Conservation (phyloP, 108 stramenopile species). For the Seminavis robusta region DNA sequence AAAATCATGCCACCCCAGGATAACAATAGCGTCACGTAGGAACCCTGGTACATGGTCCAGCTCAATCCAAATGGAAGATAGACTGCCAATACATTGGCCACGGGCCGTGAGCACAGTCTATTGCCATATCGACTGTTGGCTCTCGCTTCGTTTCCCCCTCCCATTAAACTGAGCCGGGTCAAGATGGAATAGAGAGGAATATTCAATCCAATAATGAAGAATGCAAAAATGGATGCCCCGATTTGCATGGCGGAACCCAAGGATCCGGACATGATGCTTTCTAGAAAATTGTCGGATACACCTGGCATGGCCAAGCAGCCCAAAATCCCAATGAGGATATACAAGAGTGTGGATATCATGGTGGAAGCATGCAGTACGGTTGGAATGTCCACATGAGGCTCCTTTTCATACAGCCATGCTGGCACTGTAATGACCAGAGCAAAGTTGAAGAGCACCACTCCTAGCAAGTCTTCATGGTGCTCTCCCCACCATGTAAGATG, state of each 20-base stretch:
- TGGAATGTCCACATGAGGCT: slow-evolving; percentile 34
- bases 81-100: slow-evolving; percentile 46
- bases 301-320: slow-evolving; percentile 60
- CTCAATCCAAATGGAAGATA: slow-evolving; percentile 52
- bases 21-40: slow-evolving; percentile 30
- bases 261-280: slow-evolving; percentile 56
- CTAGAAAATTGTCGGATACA: slow-evolving; percentile 58
- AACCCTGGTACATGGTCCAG: slow-evolving; percentile 54
- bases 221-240: slow-evolving; percentile 50
- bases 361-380: slow-evolving; percentile 45
- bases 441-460: slow-evolving; percentile 72
- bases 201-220: slow-evolving; percentile 74
- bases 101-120: slow-evolving; percentile 16
- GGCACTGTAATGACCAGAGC: slow-evolving; percentile 70
- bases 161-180: slow-evolving; percentile 48
- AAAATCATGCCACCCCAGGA: slow-evolving; percentile 63
- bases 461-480: slow-evolving; percentile 44
- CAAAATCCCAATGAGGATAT: slow-evolving; percentile 53
- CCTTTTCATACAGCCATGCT: slow-evolving; percentile 75
- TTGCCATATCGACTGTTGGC: too few species aligned
- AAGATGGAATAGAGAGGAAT: slow-evolving; percentile 67
- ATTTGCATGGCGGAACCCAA: slow-evolving; percentile 48
- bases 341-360: slow-evolving; percentile 32
- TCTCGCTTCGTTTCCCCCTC: slow-evolving; percentile 27
- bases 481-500: slow-evolving; percentile 47